Base-by-base conservation (phyloP, 768 basidiomycete genomes). In the Leccinum obscurum region DNA sequence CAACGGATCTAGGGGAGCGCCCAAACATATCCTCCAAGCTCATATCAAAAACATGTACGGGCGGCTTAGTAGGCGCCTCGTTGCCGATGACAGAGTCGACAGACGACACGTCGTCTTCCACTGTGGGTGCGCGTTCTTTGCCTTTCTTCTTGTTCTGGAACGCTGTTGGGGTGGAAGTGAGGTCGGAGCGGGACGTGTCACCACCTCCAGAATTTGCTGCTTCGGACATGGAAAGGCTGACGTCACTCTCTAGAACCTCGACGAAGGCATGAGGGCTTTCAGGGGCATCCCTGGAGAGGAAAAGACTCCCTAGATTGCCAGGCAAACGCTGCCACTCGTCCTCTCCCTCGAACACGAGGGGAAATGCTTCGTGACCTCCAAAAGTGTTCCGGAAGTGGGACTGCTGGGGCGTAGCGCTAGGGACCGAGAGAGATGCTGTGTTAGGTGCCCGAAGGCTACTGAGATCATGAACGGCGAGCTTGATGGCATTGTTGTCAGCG, bases 241-340 rank as follows among this genome's bases (percentile, higher is more conserved):
- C 66, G 54, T 80, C 79, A 56, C 76, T 77, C 39, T 78, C 77
- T 32, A 89, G 68, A 37, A 80, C 77, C 71, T 88, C 86, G 13
- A 89, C 83, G 68, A 83, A 89, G 3, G 85, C 88, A 73, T 88
- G 87, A 4, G 85, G 81, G 54, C 77, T 80, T 24, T 78, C 76
- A 52, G 70, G 65, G 41, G 71, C 70, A 5, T 72, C 70, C 41
- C 61, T 62, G 32, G 70, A 70, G 35, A 70, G 64, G 64, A 81
- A 79, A 15, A 85, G 68, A 26, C 77, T 80, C 32, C 77, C 76
- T 14, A 82, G 62, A 58, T 62, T 68, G 6, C 69, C 68, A 22
- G 80, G 81, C 32, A 89, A 76, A 51, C 76, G 77, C 67, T 89
- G 85, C 90, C 89, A 90, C 46, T 85, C 87, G 46, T 85, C 82